Percentiles rank a stretch among this genome's conserved stretches.
Conservation (phyloP, 352 stramenopile genomes). For the Saprolegnia parasitica region DNA sequence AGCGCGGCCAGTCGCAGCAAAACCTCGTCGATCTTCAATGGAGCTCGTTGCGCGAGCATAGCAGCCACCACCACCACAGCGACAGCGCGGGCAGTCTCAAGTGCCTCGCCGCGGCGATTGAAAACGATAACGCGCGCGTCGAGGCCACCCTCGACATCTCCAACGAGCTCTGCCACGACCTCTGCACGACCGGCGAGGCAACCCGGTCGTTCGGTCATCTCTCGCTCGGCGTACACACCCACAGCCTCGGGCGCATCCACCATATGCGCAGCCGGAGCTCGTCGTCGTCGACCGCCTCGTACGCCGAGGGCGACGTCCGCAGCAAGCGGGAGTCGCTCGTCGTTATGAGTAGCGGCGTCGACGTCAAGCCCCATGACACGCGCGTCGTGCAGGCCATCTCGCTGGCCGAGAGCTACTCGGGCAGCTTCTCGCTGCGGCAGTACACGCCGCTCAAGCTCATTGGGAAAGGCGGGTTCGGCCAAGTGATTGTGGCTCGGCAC, state of each 20-base stretch:
- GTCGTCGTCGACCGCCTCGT: constrained; percentile 4
- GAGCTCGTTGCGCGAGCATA: background rate
- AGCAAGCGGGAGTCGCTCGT: background rate
- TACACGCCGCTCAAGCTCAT: constrained; percentile 80
- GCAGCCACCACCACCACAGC: background rate
- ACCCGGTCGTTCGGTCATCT: constrained; percentile 14
- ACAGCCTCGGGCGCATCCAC: background rate
- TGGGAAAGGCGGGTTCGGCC: constrained; percentile 79
- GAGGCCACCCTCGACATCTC: constrained; percentile 51
- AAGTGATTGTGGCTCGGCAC: constrained; percentile 75
- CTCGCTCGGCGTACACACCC: constrained; percentile 1
- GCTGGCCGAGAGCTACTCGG: constrained; percentile 76
- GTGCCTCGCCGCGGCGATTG: background rate
- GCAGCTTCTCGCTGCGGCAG: constrained; percentile 63
- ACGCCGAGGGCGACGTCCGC: background rate
- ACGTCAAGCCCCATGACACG: constrained; percentile 38
- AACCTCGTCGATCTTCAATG: background rate
- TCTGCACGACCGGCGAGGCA: constrained; percentile 67
- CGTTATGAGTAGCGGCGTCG: constrained; percentile 2
- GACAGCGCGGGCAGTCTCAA: background rate
- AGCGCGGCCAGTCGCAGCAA: background rate
- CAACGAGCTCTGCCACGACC: constrained; percentile 65
- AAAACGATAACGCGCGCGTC: constrained; percentile 5
- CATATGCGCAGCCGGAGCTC: background rate
- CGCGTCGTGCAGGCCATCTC: constrained; percentile 62